Conservation (phyloP, 345 rosid genomes). For the Mangifera indica region DNA sequence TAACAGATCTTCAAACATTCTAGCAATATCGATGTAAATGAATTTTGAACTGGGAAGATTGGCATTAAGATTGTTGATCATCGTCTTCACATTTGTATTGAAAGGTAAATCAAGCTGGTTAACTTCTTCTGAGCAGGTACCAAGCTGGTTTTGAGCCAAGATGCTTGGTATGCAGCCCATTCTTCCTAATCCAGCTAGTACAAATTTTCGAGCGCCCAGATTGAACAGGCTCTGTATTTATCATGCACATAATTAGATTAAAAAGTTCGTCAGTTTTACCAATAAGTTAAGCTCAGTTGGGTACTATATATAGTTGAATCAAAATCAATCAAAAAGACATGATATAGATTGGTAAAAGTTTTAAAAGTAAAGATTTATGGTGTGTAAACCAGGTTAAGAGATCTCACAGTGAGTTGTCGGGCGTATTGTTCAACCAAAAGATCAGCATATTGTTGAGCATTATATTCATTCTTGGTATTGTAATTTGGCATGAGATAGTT, state of each 20-base stretch:
- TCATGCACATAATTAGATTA: background rate
- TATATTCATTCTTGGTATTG: too few species aligned
- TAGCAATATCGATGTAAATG: conserved; percentile 57
- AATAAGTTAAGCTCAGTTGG: too few species aligned
- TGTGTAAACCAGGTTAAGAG: too few species aligned
- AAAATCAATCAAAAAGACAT: too few species aligned
- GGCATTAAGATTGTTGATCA: conserved; percentile 61
- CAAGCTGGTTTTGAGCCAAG: conserved; percentile 64
- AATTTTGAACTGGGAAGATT: conserved; percentile 66
- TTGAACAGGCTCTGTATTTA: conserved; percentile 57
- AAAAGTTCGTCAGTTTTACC: too few species aligned
- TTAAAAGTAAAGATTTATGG: too few species aligned
- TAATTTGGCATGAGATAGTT: too few species aligned
- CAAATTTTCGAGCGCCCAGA: conserved; percentile 82
- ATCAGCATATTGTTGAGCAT: too few species aligned
- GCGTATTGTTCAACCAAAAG: too few species aligned
- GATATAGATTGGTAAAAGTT: too few species aligned
- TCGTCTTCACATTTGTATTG: conserved; percentile 71
- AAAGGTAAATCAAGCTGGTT: conserved; percentile 75
- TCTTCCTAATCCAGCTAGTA: conserved; percentile 71
- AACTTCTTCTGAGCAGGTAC: conserved; percentile 77
- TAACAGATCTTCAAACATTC: conserved; percentile 60
- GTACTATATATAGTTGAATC: too few species aligned
- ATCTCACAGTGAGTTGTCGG: too few species aligned
- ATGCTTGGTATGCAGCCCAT: conserved; percentile 99